Evolutionary conservation across 768 basidiomycete genomes (phyloP).

Genomic region (Rhodosporidiobolus sp.): DNA sequence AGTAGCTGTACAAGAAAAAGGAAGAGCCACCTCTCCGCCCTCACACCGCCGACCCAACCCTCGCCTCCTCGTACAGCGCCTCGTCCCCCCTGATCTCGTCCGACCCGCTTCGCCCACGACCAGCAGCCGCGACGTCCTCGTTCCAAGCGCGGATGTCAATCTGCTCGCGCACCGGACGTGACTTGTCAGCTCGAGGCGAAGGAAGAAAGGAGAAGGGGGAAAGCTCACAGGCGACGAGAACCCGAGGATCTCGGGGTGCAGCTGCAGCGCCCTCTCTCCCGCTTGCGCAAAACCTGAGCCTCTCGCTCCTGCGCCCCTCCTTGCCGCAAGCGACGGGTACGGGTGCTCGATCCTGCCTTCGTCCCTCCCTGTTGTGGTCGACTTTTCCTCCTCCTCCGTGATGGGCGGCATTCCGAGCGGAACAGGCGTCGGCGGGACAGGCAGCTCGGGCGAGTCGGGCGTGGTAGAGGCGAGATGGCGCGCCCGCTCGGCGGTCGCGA

Average conservation of each 20-base stretch:
- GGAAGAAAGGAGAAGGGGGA: neutral
- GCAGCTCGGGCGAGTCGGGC: neutral
- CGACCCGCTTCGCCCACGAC: too few species aligned
- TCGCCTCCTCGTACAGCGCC: neutral
- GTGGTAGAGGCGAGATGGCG: too few species aligned
- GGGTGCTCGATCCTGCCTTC: too few species aligned
- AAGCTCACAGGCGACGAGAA: neutral
- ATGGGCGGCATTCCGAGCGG: too few species aligned
- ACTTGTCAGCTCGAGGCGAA: neutral
- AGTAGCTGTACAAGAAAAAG: too few species aligned
- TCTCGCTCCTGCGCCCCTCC: neutral
- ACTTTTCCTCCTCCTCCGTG: too few species aligned
- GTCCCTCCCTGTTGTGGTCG: too few species aligned
- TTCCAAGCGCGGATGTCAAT: neutral
- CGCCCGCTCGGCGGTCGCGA: neutral
- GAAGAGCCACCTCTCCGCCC: neutral
- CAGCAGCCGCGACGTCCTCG: neutral
- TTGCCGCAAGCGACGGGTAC: neutral
- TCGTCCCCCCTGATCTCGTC: too few species aligned
- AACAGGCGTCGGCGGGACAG: neutral
- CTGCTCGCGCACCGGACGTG: neutral
- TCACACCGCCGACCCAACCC: neutral
- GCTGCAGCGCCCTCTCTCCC: neutral
- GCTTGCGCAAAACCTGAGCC: neutral
- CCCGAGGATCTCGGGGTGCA: neutral